phyloP scores from a whole-genome alignment of 1,139 yeast species.

The Pichia sp. region DNA sequence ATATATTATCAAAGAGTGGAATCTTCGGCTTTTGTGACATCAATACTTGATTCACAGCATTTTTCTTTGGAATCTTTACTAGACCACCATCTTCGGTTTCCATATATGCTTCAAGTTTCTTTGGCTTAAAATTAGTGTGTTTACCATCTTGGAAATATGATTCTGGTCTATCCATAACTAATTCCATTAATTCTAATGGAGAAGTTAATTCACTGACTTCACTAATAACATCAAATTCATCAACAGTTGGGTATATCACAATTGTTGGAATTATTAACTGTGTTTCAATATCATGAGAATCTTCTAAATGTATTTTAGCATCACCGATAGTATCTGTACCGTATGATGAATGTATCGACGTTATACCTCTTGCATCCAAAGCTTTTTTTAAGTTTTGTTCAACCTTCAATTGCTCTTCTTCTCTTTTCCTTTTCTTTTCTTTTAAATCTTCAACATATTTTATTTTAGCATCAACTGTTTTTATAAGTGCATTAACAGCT shows the following conservation, averaged over 20 bases:
- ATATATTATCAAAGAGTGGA: conserved; percentile 72
- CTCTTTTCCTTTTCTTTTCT: conserved; percentile 21
- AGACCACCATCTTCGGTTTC: conserved; percentile 83
- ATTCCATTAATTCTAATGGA: conserved; percentile 49
- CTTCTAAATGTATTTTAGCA: conserved; percentile 53
- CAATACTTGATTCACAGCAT: conserved; percentile 58
- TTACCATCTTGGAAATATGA: conserved; percentile 66
- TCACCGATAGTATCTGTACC: conserved; percentile 48
- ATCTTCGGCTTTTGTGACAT: conserved; percentile 58
- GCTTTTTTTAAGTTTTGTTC: conserved; percentile 45
- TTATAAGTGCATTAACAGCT: conserved; percentile 42
- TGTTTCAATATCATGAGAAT: conserved; percentile 67
- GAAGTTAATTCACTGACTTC: conserved; percentile 67
- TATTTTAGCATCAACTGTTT: conserved; percentile 37
- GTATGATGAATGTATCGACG: conserved; percentile 40
- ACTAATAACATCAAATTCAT: conserved; percentile 78
- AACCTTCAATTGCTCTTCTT: conserved; percentile 31
- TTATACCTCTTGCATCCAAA: conserved; percentile 47
- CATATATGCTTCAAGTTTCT: conserved; percentile 65
- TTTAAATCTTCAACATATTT: conserved; percentile 24
- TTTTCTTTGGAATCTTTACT: conserved; percentile 77
- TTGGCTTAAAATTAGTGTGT: conserved; percentile 53
- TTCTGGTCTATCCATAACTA: conserved; percentile 57
- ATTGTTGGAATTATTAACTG: conserved; percentile 76
- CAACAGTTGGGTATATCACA: conserved; percentile 75